Base-by-base conservation (phyloP, 2,329 filamentous ascomycete genomes). In the Talaromyces sp. region DNA sequence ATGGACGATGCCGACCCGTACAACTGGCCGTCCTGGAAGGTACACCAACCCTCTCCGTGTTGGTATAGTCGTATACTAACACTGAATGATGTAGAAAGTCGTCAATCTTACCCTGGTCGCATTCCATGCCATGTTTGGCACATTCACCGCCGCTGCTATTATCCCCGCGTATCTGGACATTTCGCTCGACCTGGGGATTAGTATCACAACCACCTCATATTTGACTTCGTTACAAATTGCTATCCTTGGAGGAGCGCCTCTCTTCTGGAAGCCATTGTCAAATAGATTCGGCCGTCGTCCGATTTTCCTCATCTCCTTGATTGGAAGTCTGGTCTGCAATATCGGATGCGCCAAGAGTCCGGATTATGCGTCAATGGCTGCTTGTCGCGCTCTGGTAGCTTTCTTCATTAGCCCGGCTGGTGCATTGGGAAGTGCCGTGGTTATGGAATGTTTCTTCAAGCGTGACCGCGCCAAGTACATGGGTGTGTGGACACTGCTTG, bases 371-470 rank as follows among this genome's bases (percentile, higher is more conserved):
- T 75, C 83, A 17, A 84, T 84, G 81, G 80, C 78, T 1, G 75
- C 79, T 0, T 86, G 83, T 66, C 78, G 84, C 63, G 83, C 82
- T n/a, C 76, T 87, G 27, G 78, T 79, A 7, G 78, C 82, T 0
- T 86, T 86, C 70, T 86, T 86, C 72, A 86, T 87, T 68, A 81
- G 78, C 17, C 85, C 85, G 5, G 81, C 85, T 0, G 78, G 77
- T 15, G 80, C 82, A 0, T 84, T 87, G 59, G 85, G 85, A 27
- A 86, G 83, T 70, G 85, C 79, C 0, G 83, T 87, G 8, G 85
- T 87, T 2, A 81, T 83, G 17, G 85, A 87, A 70, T 85, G 82
- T 1, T 86, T 85, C 66, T 87, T 87, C 74, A 83, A 82, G 70
- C 80, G 80, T 34, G 82, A 87, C 56, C 76, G 85, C 25, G 85